Evolutionary conservation across 2,329 filamentous ascomycete genomes (phyloP), one percentile per base, ranked within the genome.

Genomic region (Colletotrichum sp.): DNA sequence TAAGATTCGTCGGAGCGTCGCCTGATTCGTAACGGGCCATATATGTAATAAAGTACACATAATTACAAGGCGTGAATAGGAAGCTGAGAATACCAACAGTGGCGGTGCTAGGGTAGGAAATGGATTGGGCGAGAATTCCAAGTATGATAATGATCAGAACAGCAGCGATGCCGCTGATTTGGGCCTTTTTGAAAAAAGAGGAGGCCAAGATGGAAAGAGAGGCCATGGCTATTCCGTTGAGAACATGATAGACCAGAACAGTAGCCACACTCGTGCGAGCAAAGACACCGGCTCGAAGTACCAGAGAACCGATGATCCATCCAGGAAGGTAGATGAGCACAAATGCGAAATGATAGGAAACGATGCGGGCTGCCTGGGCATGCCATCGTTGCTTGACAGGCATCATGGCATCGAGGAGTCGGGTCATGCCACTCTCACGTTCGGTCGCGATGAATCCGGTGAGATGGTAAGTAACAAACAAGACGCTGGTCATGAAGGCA

Each of bases 341-440:
- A 80, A 98, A 97, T 1, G 95, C 92, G 30, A 97, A 83, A 82
- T 98, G 95, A 76, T 96, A 93, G 0, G 96, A 93, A 10, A 96
- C 82, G 16, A 98, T 89, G n/a, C 96, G 90, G 3, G 94, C 93
- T 26, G 92, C 91, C 84, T 96, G 95, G 12, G 94, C 92, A 80
- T 95, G 89, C 95, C 95, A 98, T 59, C 91, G 88, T 65, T 89
- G 89, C 71, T 90, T 89, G 71, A 95, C 95, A 1, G 95, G 94
- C 89, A 97, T 96, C 95, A 98, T 98, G 71, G 95, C 94, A 84
- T 98, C 96, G 59, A 98, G 92, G 32, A 98, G 88, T 77, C 96
- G 95, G 6, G 95, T 95, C 90, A 98, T 97, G 74, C 96, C 96
- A 18, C 92, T 88, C 86, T 98, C 96, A 72, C 96, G 89, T 85